A percentile compares a stretch with the other conserved stretches of the same genome.
These are phyloP conservation scores for Citrus australasica DNA, from an alignment of 345 rosid species.

Conservation along the genomic window DNA sequence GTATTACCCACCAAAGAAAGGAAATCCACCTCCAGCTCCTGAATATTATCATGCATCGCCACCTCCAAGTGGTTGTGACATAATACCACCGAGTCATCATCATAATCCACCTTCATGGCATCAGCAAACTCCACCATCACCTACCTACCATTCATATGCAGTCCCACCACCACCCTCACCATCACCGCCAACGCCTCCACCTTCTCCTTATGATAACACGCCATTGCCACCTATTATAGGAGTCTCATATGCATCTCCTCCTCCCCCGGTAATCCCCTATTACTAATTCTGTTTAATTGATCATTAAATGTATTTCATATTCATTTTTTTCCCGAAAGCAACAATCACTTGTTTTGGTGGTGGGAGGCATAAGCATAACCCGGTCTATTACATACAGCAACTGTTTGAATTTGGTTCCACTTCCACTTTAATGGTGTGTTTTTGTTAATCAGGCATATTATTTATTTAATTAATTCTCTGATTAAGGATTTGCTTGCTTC, in stretches of 20 bases:
- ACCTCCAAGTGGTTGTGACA: conserved; percentile 20
- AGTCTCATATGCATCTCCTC: conserved; percentile 57
- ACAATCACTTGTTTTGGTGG: background rate
- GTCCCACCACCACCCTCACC: conserved; percentile 30
- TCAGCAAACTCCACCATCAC: conserved; percentile 24
- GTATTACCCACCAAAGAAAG: conserved; percentile 26
- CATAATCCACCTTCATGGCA: conserved; percentile 21
- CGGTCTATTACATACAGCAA: background rate
- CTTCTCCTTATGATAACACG: conserved; percentile 23
- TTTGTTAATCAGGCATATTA: background rate
- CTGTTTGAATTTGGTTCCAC: background rate
- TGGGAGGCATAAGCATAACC: background rate
- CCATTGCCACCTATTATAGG: conserved; percentile 57
- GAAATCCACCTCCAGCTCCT: conserved; percentile 29
- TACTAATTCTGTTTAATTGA: conserved; percentile 23
- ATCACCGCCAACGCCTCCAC: conserved; percentile 7
- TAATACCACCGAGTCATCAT: conserved; percentile 26
- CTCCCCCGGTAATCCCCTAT: conserved; percentile 52
- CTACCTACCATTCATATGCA: conserved; percentile 27
- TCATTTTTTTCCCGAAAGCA: conserved; percentile 3
- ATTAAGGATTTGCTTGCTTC: background rate
- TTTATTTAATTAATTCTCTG: background rate
- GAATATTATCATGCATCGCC: conserved; percentile 12
- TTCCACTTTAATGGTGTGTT: conserved; percentile 5
- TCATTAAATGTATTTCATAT: background rate